Conservation (phyloP, 1,284 basidiomycete species). For the Boletus sp. region DNA sequence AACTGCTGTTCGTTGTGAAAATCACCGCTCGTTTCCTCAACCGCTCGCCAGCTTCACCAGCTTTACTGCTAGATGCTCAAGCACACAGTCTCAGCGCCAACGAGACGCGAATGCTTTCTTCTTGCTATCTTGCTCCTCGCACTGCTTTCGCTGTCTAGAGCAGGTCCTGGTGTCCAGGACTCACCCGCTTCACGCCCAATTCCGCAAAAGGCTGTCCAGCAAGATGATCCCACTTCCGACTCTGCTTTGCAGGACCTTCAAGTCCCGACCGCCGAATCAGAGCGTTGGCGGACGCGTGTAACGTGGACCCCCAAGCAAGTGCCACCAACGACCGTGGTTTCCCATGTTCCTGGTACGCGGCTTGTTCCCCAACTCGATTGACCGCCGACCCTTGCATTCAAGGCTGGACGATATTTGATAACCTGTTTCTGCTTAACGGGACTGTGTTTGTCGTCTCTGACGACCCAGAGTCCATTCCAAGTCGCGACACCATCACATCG, state of each 20-base stretch:
- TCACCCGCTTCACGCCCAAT: not conserved
- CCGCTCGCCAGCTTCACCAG: too few relatives aligned
- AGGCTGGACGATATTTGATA: slow-evolving; percentile 86
- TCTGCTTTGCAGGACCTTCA: slow-evolving; percentile 1
- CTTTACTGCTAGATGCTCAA: too few relatives aligned
- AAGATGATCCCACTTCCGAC: slow-evolving; percentile 7
- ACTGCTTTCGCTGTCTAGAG: slow-evolving; percentile 40
- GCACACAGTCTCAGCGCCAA: slow-evolving; percentile 33
- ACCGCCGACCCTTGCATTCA: not conserved
- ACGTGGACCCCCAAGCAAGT: slow-evolving; percentile 39
- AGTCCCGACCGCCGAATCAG: slow-evolving; percentile 16
- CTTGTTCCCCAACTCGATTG: not conserved
- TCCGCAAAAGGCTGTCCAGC: slow-evolving; percentile 1
- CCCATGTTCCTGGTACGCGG: slow-evolving; percentile 57
- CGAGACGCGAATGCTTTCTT: slow-evolving; percentile 47
- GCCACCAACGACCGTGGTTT: slow-evolving; percentile 55
- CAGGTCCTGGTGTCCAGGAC: slow-evolving; percentile 13
- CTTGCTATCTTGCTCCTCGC: slow-evolving; percentile 44
- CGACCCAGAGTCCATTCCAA: slow-evolving; percentile 50
- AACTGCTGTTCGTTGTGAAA: too few relatives aligned
- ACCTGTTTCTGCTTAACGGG: slow-evolving; percentile 72
- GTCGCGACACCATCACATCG: slow-evolving; percentile 54
- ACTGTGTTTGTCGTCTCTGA: slow-evolving; percentile 72
- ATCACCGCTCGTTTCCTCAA: too few relatives aligned
- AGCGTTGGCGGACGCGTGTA: slow-evolving; percentile 34